Evolutionary conservation across 768 basidiomycete genomes (phyloP).

Genomic region (Mrakia blollopis): DNA sequence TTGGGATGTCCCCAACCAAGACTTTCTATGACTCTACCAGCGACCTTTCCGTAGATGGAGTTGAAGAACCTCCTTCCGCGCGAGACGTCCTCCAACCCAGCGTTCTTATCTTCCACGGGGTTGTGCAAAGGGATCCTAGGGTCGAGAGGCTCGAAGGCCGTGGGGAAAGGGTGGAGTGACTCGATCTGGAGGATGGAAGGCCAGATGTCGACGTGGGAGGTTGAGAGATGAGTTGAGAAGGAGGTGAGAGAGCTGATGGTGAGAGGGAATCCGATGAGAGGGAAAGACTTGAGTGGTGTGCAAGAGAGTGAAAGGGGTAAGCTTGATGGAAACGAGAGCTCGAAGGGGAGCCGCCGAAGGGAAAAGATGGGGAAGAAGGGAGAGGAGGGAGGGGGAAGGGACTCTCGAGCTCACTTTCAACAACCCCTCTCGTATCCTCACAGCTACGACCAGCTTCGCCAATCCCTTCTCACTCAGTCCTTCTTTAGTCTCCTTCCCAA

Average conservation of each 20-base stretch:
- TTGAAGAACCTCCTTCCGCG: conserved; percentile 22
- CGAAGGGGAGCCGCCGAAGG: neutral
- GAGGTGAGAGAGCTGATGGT: conserved; percentile 24
- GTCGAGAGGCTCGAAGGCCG: conserved; percentile 26
- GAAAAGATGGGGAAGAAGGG: neutral
- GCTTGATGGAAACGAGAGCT: neutral
- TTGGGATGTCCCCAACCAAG: conserved; percentile 28
- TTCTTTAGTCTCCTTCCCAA: neutral
- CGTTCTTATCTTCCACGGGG: conserved; percentile 1
- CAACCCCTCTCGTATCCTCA: conserved; percentile 20
- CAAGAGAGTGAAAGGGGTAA: too few relatives aligned
- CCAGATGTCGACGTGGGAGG: neutral
- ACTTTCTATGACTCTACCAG: conserved; percentile 20
- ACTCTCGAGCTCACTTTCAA: conserved; percentile 23
- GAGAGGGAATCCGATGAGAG: conserved; percentile 20
- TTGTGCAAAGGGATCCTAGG: neutral
- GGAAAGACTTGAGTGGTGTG: neutral
- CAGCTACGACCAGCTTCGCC: conserved; percentile 3
- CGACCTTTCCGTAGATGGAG: conserved; percentile 29
- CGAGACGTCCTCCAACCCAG: neutral
- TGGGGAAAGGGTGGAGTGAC: conserved; percentile 20
- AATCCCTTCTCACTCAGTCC: neutral
- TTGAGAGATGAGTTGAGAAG: conserved; percentile 25
- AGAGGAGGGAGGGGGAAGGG: neutral
- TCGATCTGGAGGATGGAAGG: conserved; percentile 8